A percentile compares a stretch with the other conserved stretches of the same genome.
These are phyloP conservation scores for Cordyceps fumosorosea DNA, from an alignment of 2,329 filamentous ascomycete genomes.

Conservation along the genomic window DNA sequence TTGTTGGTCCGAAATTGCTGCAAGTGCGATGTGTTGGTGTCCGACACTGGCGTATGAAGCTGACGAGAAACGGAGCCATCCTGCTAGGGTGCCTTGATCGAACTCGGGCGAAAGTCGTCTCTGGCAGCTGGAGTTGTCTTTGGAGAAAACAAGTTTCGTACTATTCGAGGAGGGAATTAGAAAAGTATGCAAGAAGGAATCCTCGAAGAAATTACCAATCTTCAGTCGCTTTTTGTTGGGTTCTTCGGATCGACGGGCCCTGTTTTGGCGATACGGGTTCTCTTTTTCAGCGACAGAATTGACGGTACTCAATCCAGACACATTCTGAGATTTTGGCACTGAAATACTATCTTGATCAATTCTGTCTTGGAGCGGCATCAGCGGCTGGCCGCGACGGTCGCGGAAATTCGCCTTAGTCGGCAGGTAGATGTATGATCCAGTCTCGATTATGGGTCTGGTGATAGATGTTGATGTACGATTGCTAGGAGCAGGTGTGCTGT, in stretches of 20 bases:
- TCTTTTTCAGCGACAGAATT: background rate
- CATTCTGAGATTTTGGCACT: background rate
- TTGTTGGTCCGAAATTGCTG: background rate
- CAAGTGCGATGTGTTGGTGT: background rate
- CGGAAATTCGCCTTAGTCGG: background rate
- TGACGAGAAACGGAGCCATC: slow-evolving; percentile 12
- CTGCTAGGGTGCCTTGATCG: slow-evolving; percentile 8
- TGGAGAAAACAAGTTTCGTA: background rate
- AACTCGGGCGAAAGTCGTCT: background rate
- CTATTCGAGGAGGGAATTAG: background rate
- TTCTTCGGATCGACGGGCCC: background rate
- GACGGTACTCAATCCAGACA: background rate
- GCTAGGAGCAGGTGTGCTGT: slow-evolving; percentile 28
- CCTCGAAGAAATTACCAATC: background rate
- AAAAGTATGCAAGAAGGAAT: background rate
- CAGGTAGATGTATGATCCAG: background rate
- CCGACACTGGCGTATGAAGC: background rate
- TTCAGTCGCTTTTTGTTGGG: background rate
- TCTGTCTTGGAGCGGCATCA: background rate
- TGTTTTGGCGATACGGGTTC: background rate
- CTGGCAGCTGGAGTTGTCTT: background rate
- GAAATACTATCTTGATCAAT: background rate
- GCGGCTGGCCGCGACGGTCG: background rate
- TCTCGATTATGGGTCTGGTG: slow-evolving; percentile 5
- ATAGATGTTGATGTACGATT: slow-evolving; percentile 22